Percentiles rank a stretch among this genome's conserved stretches.
Conservation (phyloP, 805 yeast species). For the Saturnispora hagleri region DNA sequence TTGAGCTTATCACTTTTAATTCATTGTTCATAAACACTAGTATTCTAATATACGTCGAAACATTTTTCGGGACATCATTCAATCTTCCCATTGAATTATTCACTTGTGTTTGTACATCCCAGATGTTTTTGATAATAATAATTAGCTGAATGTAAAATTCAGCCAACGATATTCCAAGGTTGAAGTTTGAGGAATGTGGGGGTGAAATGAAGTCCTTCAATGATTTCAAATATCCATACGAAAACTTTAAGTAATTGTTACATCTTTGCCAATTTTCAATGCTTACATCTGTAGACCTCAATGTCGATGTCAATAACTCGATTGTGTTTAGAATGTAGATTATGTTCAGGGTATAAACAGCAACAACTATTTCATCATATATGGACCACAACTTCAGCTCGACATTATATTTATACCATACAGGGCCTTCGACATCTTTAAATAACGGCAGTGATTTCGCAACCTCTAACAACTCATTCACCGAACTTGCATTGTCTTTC, state of each 20-base stretch:
- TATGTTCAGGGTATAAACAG: constrained; percentile 14
- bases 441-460: background rate
- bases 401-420: constrained; percentile 15
- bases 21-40: constrained; percentile 14
- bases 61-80: constrained; percentile 19
- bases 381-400: background rate
- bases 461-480: constrained; percentile 9
- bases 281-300: background rate
- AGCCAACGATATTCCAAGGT: constrained; percentile 14
- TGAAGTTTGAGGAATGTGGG: constrained; percentile 2
- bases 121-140: constrained; percentile 19
- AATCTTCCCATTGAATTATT: constrained; percentile 18
- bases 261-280: constrained; percentile 18
- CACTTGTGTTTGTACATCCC: constrained; percentile 14
- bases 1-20: background rate
- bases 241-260: constrained; percentile 16
- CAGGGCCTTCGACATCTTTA: background rate
- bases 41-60: constrained; percentile 16
- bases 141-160: constrained; percentile 17
- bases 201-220: constrained; percentile 11
- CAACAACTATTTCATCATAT: constrained; percentile 19
- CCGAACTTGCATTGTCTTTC: constrained; percentile 2
- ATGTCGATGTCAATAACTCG: constrained; percentile 11
- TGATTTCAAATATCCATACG: constrained; percentile 16
- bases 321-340: constrained; percentile 15